Base-by-base conservation (phyloP, 805 yeast species). In the Priceomyces fermenticarens region DNA sequence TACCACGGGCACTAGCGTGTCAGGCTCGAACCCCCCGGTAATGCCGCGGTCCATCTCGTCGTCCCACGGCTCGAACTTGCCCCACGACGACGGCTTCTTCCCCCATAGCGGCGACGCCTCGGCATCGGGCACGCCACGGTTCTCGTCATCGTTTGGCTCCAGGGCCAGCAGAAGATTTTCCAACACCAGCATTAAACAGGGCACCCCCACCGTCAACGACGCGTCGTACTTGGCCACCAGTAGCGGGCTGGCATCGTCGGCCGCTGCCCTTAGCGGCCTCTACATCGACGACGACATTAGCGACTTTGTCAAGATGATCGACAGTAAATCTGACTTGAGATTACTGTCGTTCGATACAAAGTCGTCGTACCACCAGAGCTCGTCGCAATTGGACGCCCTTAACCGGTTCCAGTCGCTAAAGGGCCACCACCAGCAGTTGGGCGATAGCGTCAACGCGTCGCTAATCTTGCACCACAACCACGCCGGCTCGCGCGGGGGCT, bases 81-180 rank as follows among this genome's bases (percentile, higher is more conserved):
- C 41, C n/a, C 49, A 48, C 16, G 72, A 66, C 15, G 57, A 57
- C 31, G 42, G 45, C 6, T 34, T 47, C 10, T 53, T 49, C 12
- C 25, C 25, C 7, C 25, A 20, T 4, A 35, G 53, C 20, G 47
- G 45, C 23, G 44, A 45, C 2, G 67, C 60, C 14, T 57, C 54
- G 35, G 51, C 63, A 4, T 55, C 71, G 17, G 67, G 54, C 26
- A 68, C 82, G 0, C 83, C 86, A 2, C 72, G 81, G 47, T 84
- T 82, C 48, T 76, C 87, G 2, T 80, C 91, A 0, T 82, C 90
- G 0, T 83, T 83, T 58, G 86, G 87, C 0, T 80, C 82, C n/a
- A 65, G 86, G 36, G 72, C 66, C 11, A 65, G 72, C 43, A 72
- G 83, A n/a, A 68, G 85, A 25, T 67, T 63, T 43, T 62, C 70